Percentiles rank a stretch among this genome's conserved stretches.
Evolutionary conservation across 768 basidiomycete species (phyloP).

Genomic region (Lanmaoa pseudosensibilis): DNA sequence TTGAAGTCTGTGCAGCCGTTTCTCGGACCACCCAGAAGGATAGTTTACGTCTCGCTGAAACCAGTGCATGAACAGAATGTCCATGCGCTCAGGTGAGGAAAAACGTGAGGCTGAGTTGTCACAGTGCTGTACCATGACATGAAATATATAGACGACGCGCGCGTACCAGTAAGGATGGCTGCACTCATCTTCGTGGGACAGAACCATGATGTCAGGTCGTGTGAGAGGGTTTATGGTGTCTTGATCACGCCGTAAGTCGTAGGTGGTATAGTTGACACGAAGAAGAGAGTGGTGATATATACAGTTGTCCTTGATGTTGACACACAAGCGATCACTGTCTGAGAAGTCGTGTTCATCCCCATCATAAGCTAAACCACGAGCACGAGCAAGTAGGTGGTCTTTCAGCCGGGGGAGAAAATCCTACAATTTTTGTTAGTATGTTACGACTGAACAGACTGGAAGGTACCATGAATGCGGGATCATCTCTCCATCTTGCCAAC

Average conservation of each 20-base stretch:
- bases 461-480: constrained; percentile 26
- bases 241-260: constrained; percentile 29
- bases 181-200: constrained; percentile 23
- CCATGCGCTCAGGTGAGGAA: constrained; percentile 1
- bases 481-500: background rate
- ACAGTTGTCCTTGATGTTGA: constrained; percentile 23
- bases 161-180: constrained; percentile 42
- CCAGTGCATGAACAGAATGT: constrained; percentile 33
- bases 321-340: constrained; percentile 14
- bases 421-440: constrained; percentile 5
- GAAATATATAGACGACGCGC: constrained; percentile 15
- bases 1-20: constrained; percentile 37
- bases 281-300: constrained; percentile 24
- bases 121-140: constrained; percentile 2
- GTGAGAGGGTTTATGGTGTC: constrained; percentile 41
- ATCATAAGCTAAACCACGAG: constrained; percentile 15
- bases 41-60: constrained; percentile 20
- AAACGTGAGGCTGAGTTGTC: background rate
- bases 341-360: constrained; percentile 31
- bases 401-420: constrained; percentile 21
- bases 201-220: constrained; percentile 38
- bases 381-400: constrained; percentile 20
- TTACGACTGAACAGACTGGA: too few species aligned
- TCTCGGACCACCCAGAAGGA: constrained; percentile 25
- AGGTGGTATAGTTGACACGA: constrained; percentile 32